These are phyloP conservation scores for Talaromyces piceae DNA, from an alignment of 2,329 filamentous ascomycete species.

Conservation along the genomic window DNA sequence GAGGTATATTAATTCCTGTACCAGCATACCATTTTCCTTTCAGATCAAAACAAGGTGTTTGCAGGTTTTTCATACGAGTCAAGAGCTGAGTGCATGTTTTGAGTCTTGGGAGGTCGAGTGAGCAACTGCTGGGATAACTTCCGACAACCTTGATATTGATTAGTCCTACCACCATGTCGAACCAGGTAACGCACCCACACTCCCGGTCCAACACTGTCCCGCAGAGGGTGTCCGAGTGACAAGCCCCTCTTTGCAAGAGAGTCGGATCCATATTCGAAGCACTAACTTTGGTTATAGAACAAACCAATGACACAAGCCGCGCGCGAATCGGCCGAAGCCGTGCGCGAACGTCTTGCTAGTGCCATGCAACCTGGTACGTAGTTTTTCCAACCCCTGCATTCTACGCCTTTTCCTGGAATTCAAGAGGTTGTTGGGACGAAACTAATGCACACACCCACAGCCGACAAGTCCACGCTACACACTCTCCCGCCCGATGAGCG, in stretches of 20 bases:
- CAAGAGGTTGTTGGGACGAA: background rate
- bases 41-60: background rate
- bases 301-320: background rate
- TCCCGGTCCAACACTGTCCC: no score
- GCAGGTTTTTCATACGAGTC: no score
- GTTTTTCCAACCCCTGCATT: background rate
- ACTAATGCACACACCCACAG: background rate
- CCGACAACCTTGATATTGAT: background rate
- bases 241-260: no score
- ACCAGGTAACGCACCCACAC: no score
- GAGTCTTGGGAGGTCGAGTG: background rate
- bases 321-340: background rate
- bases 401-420: no score
- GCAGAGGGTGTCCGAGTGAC: no score
- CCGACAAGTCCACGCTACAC: slow-evolving; percentile 6
- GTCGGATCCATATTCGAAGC: no score
- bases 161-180: background rate
- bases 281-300: no score
- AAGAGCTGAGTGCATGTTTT: background rate
- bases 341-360: background rate
- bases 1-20: background rate
- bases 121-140: background rate
- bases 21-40: background rate
- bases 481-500: slow-evolving; percentile 5
- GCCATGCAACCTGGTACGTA: slow-evolving; percentile 8